A percentile compares a stretch with the other conserved stretches of the same genome.
Conservation (phyloP, 495 filamentous ascomycete genomes). For the Thozetella sp. region DNA sequence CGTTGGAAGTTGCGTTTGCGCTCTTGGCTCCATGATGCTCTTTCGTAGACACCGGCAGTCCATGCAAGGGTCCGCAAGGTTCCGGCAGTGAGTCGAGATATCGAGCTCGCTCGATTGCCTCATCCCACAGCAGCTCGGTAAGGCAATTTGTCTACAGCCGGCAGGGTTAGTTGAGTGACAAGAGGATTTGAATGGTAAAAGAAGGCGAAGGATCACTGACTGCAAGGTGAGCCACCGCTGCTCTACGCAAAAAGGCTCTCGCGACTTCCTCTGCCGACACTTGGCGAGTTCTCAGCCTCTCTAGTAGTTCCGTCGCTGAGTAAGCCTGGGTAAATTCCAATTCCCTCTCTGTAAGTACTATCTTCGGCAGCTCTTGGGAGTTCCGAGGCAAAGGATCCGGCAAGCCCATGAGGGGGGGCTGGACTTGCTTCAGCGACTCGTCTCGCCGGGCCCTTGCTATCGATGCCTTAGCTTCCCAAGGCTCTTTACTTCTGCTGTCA, state of each 20-base stretch:
- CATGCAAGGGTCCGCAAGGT: background rate
- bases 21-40: background rate
- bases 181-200: background rate
- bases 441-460: background rate
- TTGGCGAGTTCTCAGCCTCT: background rate
- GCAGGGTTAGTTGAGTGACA: background rate
- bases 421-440: background rate
- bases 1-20: background rate
- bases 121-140: background rate
- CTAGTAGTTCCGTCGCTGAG: background rate
- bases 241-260: slow-evolving; percentile 5
- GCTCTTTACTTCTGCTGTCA: too few species aligned
- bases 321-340: slow-evolving; percentile 3
- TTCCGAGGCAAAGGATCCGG: slow-evolving; percentile 3
- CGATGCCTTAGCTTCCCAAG: slow-evolving; percentile 1
- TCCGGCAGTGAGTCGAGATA: background rate
- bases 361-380: slow-evolving; percentile 4
- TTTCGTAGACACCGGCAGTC: background rate
- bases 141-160: background rate
- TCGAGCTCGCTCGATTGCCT: background rate
- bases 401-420: slow-evolving; percentile 3
- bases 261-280: slow-evolving; percentile 5
- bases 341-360: slow-evolving; percentile 1
- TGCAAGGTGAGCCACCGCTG: slow-evolving; percentile 4
- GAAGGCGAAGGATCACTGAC: background rate